phyloP scores from a whole-genome alignment of 805 yeast genomes.

The Naumovozyma castellii region DNA sequence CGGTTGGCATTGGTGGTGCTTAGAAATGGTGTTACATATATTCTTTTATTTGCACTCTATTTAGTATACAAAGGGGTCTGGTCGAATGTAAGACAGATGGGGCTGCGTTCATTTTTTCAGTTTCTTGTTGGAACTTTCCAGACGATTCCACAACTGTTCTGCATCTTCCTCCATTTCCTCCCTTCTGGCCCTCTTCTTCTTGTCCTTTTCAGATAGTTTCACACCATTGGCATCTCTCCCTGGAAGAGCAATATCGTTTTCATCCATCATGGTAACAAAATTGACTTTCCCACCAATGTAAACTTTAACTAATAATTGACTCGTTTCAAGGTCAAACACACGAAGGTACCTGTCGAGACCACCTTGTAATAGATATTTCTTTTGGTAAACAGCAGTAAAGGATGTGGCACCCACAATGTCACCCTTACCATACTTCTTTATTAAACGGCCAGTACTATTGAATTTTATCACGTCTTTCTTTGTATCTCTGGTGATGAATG shows the following conservation, averaged over 20 bases:
- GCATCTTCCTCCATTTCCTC: slow-evolving; percentile 29
- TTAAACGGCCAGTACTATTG: slow-evolving; percentile 41
- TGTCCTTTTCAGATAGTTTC: slow-evolving; percentile 31
- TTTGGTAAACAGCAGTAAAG: slow-evolving; percentile 22
- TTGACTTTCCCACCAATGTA: slow-evolving; percentile 63
- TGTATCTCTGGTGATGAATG: slow-evolving; percentile 62
- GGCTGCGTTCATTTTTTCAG: neutral
- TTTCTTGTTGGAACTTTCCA: slow-evolving; percentile 16
- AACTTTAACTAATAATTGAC: slow-evolving; percentile 57
- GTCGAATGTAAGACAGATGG: too few relatives aligned
- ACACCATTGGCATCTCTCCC: slow-evolving; percentile 15
- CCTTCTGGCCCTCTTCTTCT: slow-evolving; percentile 29
- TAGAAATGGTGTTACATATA: too few relatives aligned
- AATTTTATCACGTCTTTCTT: slow-evolving; percentile 55
- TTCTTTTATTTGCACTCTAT: too few relatives aligned
- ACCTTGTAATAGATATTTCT: slow-evolving; percentile 55
- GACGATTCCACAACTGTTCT: slow-evolving; percentile 28
- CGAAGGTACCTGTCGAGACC: slow-evolving; percentile 84
- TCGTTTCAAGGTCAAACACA: slow-evolving; percentile 52
- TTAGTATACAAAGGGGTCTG: neutral
- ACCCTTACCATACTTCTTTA: slow-evolving; percentile 70
- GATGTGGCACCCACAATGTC: slow-evolving; percentile 52
- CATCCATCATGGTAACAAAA: slow-evolving; percentile 21
- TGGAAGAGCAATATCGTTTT: slow-evolving; percentile 31
- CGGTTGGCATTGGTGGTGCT: too few relatives aligned